Percentiles rank a stretch among this genome's conserved stretches.
Conservation (phyloP, 1,139 yeast species). For the Keqinozyma sinolaborantium region DNA sequence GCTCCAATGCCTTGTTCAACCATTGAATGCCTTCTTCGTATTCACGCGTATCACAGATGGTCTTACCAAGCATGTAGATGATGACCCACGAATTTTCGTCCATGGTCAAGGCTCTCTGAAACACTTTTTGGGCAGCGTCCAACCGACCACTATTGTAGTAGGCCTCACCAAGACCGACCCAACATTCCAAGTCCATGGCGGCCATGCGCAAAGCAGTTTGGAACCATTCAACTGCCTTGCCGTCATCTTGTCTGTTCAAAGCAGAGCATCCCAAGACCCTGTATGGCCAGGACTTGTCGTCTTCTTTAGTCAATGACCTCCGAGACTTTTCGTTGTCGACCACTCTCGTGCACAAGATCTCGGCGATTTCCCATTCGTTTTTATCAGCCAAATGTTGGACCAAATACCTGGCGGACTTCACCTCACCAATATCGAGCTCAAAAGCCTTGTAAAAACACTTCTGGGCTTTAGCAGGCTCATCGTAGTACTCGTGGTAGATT, state of each 20-base stretch:
- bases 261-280: constrained; percentile 80
- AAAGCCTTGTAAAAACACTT: constrained; percentile 90
- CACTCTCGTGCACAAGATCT: constrained; percentile 62
- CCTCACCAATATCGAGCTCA: constrained; percentile 77
- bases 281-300: constrained; percentile 73
- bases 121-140: constrained; percentile 84
- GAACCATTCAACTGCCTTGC: constrained; percentile 82
- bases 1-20: constrained; percentile 35
- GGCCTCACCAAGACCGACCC: constrained; percentile 96
- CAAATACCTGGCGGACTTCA: constrained; percentile 68
- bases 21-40: constrained; percentile 31
- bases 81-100: constrained; percentile 52
- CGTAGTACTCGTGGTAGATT: constrained; percentile 54
- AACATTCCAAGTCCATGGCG: constrained; percentile 67
- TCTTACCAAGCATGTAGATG: constrained; percentile 62
- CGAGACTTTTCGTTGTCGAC: constrained; percentile 62
- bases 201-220: constrained; percentile 78
- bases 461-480: constrained; percentile 67
- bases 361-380: constrained; percentile 84
- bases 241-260: constrained; percentile 68
- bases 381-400: constrained; percentile 63
- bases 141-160: constrained; percentile 80
- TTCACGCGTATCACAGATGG: constrained; percentile 44
- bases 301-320: constrained; percentile 41
- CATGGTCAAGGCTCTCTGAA: constrained; percentile 57